phyloP scores from a whole-genome alignment of 805 yeast species.

The Candida tallmaniae region DNA sequence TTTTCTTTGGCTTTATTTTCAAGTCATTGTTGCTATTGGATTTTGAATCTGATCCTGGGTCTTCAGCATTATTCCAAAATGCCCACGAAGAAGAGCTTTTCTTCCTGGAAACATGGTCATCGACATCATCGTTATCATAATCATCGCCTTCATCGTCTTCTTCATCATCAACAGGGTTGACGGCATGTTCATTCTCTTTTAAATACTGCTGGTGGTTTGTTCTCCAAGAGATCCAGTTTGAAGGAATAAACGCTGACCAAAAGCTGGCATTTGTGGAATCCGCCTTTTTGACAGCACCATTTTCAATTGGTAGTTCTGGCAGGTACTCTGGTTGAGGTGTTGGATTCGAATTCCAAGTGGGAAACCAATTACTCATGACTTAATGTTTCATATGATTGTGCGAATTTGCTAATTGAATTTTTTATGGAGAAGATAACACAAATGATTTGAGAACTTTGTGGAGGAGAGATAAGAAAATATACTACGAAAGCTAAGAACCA shows the following conservation, averaged over 20 bases:
- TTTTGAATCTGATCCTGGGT: slow-evolving; percentile 2
- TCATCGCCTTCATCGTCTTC: slow-evolving; percentile 19
- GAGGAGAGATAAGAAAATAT: too few relatives aligned
- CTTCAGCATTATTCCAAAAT: slow-evolving; percentile 26
- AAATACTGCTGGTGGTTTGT: slow-evolving; percentile 4
- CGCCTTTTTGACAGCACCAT: too few relatives aligned
- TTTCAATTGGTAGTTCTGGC: too few relatives aligned
- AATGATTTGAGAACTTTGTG: too few relatives aligned
- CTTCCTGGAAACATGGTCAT: slow-evolving; percentile 25
- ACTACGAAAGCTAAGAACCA: too few relatives aligned
- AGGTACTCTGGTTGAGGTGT: too few relatives aligned
- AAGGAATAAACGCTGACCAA: slow-evolving; percentile 9
- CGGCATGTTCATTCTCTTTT: slow-evolving; percentile 13
- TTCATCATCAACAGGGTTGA: slow-evolving; percentile 13
- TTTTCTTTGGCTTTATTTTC: neutral
- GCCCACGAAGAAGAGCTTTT: slow-evolving; percentile 24
- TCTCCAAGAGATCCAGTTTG: slow-evolving; percentile 13
- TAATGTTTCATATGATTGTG: too few relatives aligned
- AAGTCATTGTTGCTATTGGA: slow-evolving; percentile 2
- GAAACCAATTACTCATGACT: too few relatives aligned
- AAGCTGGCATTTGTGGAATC: slow-evolving; percentile 1
- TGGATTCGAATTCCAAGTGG: too few relatives aligned
- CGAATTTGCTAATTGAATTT: too few relatives aligned
- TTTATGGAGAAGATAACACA: too few relatives aligned
- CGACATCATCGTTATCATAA: slow-evolving; percentile 28